Conservation (phyloP, 352 stramenopile species). For the Phytophthora capsici region DNA sequence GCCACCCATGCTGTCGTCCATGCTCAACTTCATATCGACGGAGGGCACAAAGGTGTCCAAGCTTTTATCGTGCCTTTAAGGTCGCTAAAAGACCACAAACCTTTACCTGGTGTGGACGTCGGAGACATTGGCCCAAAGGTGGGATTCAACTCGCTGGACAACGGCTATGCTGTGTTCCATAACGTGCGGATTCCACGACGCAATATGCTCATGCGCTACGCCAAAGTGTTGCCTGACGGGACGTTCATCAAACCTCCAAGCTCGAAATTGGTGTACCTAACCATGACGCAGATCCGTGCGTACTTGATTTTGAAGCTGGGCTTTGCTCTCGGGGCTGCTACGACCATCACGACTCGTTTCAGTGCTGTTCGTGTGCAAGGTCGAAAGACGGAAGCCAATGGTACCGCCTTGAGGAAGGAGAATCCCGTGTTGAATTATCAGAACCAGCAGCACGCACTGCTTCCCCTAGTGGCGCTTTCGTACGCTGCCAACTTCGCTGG, state of each 20-base stretch:
- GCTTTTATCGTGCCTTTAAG: constrained; percentile 23
- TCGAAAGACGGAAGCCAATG: constrained; percentile 16
- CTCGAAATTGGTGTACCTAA: constrained; percentile 66
- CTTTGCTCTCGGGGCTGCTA: constrained; percentile 21
- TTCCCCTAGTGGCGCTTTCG: constrained; percentile 42
- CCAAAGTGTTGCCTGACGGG: constrained; percentile 51
- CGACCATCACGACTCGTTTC: constrained; percentile 54
- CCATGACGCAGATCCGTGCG: constrained; percentile 51
- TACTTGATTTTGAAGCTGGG: constrained; percentile 26
- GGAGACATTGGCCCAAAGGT: constrained; percentile 21
- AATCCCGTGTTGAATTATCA: constrained; percentile 59
- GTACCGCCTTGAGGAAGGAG: constrained; percentile 33
- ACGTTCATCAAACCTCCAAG: constrained; percentile 58
- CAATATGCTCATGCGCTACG: constrained; percentile 24
- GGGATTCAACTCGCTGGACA: constrained; percentile 22
- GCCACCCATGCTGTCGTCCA: constrained; percentile 19
- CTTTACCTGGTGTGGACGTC: constrained; percentile 11
- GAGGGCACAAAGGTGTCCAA: constrained; percentile 14
- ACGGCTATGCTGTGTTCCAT: constrained; percentile 19
- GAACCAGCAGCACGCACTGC: constrained; percentile 49
- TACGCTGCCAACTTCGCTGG: constrained; percentile 22
- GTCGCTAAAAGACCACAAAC: constrained; percentile 20
- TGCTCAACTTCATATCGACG: constrained; percentile 14
- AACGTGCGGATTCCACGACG: constrained; percentile 18
- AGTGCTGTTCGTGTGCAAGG: constrained; percentile 52